phyloP scores from a whole-genome alignment of 352 stramenopile species.

The Pythium sukuiense region DNA sequence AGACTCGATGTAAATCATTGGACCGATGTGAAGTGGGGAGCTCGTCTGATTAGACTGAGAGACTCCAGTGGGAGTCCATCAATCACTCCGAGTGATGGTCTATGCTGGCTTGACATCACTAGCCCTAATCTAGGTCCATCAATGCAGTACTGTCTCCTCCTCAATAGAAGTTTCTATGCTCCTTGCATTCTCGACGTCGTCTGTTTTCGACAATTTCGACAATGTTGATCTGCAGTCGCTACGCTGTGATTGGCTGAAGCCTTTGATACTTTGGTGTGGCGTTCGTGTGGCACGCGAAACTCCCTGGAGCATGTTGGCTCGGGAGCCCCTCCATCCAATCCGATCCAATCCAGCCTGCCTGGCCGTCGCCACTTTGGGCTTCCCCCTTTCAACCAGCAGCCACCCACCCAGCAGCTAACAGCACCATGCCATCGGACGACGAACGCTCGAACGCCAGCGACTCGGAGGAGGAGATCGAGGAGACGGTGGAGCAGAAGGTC shows the following conservation, averaged over 20 bases:
- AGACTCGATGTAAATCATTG: no score
- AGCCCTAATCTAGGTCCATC: not conserved
- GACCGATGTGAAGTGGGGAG: not conserved
- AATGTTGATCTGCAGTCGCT: not conserved
- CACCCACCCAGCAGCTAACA: not conserved
- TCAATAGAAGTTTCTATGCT: not conserved
- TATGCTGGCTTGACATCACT: conserved; percentile 2
- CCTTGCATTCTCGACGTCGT: no score
- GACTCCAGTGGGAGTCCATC: not conserved
- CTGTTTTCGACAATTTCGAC: conserved; percentile 17
- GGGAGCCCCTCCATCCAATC: conserved; percentile 6
- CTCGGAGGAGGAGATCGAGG: conserved; percentile 75
- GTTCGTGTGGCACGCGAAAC: conserved; percentile 12
- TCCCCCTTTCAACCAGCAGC: conserved; percentile 9
- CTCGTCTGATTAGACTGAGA: not conserved
- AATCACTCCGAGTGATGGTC: conserved; percentile 4
- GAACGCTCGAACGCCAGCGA: conserved; percentile 56
- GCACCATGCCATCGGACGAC: conserved; percentile 52
- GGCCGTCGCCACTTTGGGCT: conserved; percentile 5
- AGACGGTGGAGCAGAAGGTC: conserved; percentile 57
- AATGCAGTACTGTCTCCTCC: not conserved
- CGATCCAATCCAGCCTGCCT: not conserved
- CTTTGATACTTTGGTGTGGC: conserved; percentile 23
- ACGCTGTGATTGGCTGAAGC: conserved; percentile 9
- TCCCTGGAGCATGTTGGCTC: conserved; percentile 4